phyloP scores from a whole-genome alignment of 441 rosid genomes.

The Jatropha podagrica region DNA sequence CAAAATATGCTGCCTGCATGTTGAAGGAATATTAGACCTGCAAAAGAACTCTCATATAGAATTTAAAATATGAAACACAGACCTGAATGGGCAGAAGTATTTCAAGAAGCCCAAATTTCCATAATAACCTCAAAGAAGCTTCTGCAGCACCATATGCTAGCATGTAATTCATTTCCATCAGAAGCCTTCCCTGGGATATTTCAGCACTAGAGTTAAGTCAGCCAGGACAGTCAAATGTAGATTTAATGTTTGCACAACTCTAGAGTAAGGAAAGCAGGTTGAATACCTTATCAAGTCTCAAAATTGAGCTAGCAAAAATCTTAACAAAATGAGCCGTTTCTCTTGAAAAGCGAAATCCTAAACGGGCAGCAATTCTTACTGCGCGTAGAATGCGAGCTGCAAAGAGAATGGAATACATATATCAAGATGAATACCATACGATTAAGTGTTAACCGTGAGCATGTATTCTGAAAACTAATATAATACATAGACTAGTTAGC shows the following conservation, averaged over 20 bases:
- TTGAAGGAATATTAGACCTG: conserved; percentile 49
- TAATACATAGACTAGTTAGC: neutral
- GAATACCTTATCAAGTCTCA: conserved; percentile 80
- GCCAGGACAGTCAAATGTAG: conserved; percentile 16
- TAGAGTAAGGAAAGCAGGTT: conserved; percentile 13
- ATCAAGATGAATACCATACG: neutral
- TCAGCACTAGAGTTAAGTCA: conserved; percentile 18
- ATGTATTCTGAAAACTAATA: neutral
- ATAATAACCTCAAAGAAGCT: conserved; percentile 76
- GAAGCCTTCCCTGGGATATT: conserved; percentile 65
- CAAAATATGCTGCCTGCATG: conserved; percentile 67
- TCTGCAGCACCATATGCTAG: conserved; percentile 93
- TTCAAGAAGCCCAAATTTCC: conserved; percentile 88
- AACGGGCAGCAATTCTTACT: conserved; percentile 79
- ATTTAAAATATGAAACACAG: conserved; percentile 13
- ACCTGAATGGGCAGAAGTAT: conserved; percentile 59
- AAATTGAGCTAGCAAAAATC: conserved; percentile 47
- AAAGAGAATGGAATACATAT: conserved; percentile 22
- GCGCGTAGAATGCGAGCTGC: conserved; percentile 95
- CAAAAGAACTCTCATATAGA: conserved; percentile 21
- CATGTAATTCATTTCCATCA: conserved; percentile 97
- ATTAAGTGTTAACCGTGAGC: neutral
- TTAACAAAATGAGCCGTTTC: conserved; percentile 76
- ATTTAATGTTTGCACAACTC: conserved; percentile 10
- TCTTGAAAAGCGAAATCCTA: conserved; percentile 72